Evolutionary conservation across 192 early-diverging fungal genomes (phyloP), one percentile per base, ranked within the genome.

Genomic region (Coemansia sp.): DNA sequence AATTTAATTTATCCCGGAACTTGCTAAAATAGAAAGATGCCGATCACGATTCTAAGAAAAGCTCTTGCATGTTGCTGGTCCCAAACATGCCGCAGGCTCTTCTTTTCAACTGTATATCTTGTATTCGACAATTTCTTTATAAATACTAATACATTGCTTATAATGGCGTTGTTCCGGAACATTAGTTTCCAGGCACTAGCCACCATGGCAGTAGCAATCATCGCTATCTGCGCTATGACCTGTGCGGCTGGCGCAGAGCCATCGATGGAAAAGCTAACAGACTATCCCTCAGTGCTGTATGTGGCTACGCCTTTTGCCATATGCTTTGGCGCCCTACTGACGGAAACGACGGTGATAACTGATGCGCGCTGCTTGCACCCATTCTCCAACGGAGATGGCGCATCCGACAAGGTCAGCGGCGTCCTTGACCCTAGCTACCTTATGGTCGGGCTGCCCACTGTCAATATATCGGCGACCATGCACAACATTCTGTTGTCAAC

Each of bases 281-380:
- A 71, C 42, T 74, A 68, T 26, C 77, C 77, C 2, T 74, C 65
- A 14, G 50, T 71, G 3, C 57, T 80, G 19, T 80, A 80, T 22
- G 71, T 80, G 7, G 62, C 72, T 17, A 74, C 72, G 25, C 77
- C 77, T 4, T 80, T 51, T 50, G 47, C 66, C 2, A 25, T 80
- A 26, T 80, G 77, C 62, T 71, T 74, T 57, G 77, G 77, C 19
- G 68, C 68, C 0, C 65, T 80, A 37, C 58, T 80, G 20, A 80
- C 57, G 17, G 59, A 74, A 11, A 48, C 50, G 42, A 64, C 65
- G 19, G 72, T 80, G 20, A 59, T 80, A 7, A 80, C 77, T 5
- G 77, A 80, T 28, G 77, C 77, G 7, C 77, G 77, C 61, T 80
- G 77, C 59, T 37, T 80, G 62, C 69, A 68, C 50, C 77, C 72